Evolutionary conservation across 208 protist genomes (phyloP).

Genomic region (Leishmania turanica): DNA sequence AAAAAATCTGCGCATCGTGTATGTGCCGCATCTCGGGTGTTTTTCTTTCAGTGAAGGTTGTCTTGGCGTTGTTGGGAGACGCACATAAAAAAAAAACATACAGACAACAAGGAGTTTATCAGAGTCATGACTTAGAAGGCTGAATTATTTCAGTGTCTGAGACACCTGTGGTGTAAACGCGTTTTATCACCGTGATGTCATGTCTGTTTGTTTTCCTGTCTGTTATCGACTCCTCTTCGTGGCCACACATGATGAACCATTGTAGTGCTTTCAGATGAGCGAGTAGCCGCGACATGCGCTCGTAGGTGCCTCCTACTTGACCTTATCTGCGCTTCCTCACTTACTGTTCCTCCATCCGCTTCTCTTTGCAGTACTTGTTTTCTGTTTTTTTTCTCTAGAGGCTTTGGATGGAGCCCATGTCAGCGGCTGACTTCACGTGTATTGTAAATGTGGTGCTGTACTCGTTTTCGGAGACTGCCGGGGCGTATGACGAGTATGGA

Average conservation of each 20-base stretch:
- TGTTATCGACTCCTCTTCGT: slow-evolving; percentile 1
- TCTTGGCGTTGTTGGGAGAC: background rate
- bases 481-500: slow-evolving; percentile 60
- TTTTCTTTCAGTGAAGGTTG: background rate
- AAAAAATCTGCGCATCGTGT: background rate
- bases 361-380: background rate
- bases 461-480: slow-evolving; percentile 43
- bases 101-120: background rate
- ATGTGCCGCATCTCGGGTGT: background rate
- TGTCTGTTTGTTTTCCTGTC: background rate
- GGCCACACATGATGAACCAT: background rate
- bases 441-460: slow-evolving; percentile 54
- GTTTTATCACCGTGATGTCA: background rate
- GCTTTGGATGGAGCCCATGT: slow-evolving; percentile 1
- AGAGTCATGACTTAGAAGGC: no score
- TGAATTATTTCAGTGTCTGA: background rate
- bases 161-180: no score
- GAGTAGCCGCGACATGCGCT: background rate
- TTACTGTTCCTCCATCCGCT: background rate
- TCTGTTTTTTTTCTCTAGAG: background rate
- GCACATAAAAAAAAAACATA: background rate
- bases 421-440: slow-evolving; percentile 44
- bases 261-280: background rate
- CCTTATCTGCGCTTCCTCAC: background rate
- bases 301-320: background rate